Conservation (phyloP, 164 flowering plant species). For the Houttuynia cordata region DNA sequence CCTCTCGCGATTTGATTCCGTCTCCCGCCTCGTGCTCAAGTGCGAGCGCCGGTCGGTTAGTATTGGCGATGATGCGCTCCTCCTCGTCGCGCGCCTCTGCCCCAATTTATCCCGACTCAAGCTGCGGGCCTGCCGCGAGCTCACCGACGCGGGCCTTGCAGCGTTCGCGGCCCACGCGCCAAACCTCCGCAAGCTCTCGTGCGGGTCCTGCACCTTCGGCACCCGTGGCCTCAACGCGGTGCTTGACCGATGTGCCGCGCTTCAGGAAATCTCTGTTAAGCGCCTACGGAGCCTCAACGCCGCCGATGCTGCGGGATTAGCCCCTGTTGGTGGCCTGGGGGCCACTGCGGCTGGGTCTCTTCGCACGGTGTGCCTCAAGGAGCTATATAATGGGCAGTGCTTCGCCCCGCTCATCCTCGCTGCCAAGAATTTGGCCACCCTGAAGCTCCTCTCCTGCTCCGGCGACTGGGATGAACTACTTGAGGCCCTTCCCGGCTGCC, state of each 20-base stretch:
- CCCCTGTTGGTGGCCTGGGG: constrained; percentile 25
- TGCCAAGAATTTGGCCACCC: constrained; percentile 47
- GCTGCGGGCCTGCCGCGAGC: constrained; percentile 76
- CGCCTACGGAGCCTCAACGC: constrained; percentile 55
- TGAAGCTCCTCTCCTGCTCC: constrained; percentile 60
- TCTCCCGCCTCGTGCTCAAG: constrained; percentile 61
- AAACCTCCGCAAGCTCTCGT: constrained; percentile 58
- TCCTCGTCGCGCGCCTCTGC: constrained; percentile 51
- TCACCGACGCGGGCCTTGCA: constrained; percentile 57
- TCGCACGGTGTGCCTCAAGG: constrained; percentile 54
- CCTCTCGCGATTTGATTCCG: constrained; percentile 63
- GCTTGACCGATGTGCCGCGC: constrained; percentile 39
- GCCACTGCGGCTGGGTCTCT: constrained; percentile 32
- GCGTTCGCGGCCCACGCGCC: constrained; percentile 47
- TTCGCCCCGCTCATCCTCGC: constrained; percentile 57
- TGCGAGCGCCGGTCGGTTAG: constrained; percentile 64
- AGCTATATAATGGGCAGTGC: constrained; percentile 71
- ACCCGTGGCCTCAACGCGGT: constrained; percentile 64
- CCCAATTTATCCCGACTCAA: constrained; percentile 54
- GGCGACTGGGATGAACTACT: constrained; percentile 85
- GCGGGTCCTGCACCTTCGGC: constrained; percentile 74
- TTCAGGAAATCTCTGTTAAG: constrained; percentile 83
- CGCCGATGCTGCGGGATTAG: constrained; percentile 31
- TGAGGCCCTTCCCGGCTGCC: constrained; percentile 22
- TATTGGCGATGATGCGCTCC: constrained; percentile 54